Percentiles rank a stretch among this genome's conserved stretches.
These are phyloP conservation scores for Penicillium herquei DNA, from an alignment of 495 filamentous ascomycete species.

Conservation along the genomic window DNA sequence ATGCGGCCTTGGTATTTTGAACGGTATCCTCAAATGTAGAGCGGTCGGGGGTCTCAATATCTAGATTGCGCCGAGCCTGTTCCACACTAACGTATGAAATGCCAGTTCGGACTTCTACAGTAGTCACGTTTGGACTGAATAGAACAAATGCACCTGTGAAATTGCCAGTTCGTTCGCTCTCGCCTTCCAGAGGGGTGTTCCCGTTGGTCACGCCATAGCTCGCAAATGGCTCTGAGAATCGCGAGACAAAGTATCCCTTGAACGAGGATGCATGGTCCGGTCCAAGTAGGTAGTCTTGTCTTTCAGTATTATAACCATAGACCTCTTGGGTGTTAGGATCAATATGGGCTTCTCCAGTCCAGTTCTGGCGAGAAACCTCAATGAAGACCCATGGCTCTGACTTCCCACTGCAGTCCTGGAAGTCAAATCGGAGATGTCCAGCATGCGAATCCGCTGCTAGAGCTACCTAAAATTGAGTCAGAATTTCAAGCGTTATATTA, in stretches of 20 bases:
- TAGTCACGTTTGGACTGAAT: slow-evolving; percentile 10
- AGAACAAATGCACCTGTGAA: slow-evolving; percentile 28
- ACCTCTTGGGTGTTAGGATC: slow-evolving; percentile 15
- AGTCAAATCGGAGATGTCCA: slow-evolving; percentile 25
- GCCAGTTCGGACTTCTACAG: slow-evolving; percentile 25
- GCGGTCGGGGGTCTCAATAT: slow-evolving; percentile 17
- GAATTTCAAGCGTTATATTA: not conserved
- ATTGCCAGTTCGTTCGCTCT: slow-evolving; percentile 12
- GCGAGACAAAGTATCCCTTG: slow-evolving; percentile 28
- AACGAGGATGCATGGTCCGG: slow-evolving; percentile 24
- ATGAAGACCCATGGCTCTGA: slow-evolving; percentile 24
- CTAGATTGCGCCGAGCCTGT: slow-evolving; percentile 25
- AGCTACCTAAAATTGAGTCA: slow-evolving; percentile 9
- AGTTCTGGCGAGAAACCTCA: slow-evolving; percentile 26
- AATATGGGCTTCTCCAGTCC: slow-evolving; percentile 26
- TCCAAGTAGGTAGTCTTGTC: slow-evolving; percentile 29
- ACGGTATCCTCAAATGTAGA: slow-evolving; percentile 20
- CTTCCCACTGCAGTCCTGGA: slow-evolving; percentile 2
- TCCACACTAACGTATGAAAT: slow-evolving; percentile 28
- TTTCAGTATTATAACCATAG: slow-evolving; percentile 27
- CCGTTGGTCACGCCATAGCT: slow-evolving; percentile 18
- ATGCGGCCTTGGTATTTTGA: slow-evolving; percentile 16
- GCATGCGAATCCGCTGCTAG: slow-evolving; percentile 24
- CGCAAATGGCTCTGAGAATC: slow-evolving; percentile 23
- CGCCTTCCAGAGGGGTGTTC: not conserved